Evolutionary conservation across 1,284 basidiomycete species (phyloP).

Genomic region (Mycena sp.): DNA sequence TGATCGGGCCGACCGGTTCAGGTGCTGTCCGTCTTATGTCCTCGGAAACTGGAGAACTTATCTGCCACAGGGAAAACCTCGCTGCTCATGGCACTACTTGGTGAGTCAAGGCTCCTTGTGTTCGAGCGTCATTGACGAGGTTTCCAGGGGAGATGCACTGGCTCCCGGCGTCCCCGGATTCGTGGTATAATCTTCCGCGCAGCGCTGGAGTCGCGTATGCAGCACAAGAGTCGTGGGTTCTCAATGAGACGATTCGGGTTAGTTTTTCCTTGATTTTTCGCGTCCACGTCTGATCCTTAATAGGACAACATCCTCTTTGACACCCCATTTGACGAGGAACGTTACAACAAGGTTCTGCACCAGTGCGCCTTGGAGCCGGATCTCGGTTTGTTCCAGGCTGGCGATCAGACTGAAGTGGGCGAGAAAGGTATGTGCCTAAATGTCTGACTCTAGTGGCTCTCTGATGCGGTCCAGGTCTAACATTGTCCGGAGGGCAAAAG

Average conservation of each 20-base stretch:
- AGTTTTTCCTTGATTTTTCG: too few species aligned
- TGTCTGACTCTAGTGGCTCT: conserved; percentile 66
- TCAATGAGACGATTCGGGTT: conserved; percentile 62
- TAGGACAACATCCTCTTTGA: conserved; percentile 94
- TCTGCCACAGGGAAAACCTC: conserved; percentile 54
- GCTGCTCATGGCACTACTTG: conserved; percentile 65
- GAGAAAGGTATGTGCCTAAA: conserved; percentile 62
- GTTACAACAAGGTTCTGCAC: conserved; percentile 75
- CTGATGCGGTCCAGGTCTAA: conserved; percentile 19
- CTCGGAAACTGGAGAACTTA: conserved; percentile 39
- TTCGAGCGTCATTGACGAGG: background rate
- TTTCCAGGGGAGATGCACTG: conserved; percentile 69
- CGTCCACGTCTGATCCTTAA: too few species aligned
- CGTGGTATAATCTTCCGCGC: conserved; percentile 74
- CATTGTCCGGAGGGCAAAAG: conserved; percentile 76
- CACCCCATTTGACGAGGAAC: conserved; percentile 72
- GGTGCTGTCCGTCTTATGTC: conserved; percentile 32
- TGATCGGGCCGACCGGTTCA: conserved; percentile 68
- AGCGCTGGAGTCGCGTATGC: conserved; percentile 76
- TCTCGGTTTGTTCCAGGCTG: conserved; percentile 69
- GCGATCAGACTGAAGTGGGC: conserved; percentile 78
- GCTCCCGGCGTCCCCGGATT: conserved; percentile 58
- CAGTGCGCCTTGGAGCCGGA: conserved; percentile 68
- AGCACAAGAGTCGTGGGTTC: conserved; percentile 81
- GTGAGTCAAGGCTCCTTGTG: conserved; percentile 31